Percentiles rank a stretch among this genome's conserved stretches.
phyloP scores from a whole-genome alignment of 345 rosid genomes.

The Brassica incana region DNA sequence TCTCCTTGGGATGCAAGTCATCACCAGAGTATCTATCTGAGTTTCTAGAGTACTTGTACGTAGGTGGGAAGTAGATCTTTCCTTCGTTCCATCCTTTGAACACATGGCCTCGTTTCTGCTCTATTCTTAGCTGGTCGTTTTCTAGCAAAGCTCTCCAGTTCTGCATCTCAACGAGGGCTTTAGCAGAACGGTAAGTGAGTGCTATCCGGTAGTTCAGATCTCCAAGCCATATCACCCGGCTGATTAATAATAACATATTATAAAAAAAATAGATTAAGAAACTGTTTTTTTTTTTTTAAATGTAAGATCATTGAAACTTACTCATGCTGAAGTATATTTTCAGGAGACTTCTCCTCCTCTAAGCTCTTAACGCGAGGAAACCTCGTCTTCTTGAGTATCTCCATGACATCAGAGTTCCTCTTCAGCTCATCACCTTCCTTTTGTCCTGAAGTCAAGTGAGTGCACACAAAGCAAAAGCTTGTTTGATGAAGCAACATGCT shows the following conservation, averaged over 20 bases:
- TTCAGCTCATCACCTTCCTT: slow-evolving; percentile 44
- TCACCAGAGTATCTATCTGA: slow-evolving; percentile 96
- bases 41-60: slow-evolving; percentile 94
- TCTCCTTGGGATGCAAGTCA: slow-evolving; percentile 89
- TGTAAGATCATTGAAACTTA: slow-evolving; percentile 44
- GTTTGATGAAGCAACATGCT: slow-evolving; percentile 85
- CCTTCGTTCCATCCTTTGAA: slow-evolving; percentile 94
- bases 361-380: slow-evolving; percentile 70
- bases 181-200: slow-evolving; percentile 92
- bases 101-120: slow-evolving; percentile 82
- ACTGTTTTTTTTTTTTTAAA: background rate
- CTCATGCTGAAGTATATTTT: slow-evolving; percentile 96
- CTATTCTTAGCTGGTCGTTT: slow-evolving; percentile 93
- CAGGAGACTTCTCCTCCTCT: slow-evolving; percentile 78
- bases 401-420: slow-evolving; percentile 46
- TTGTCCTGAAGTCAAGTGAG: slow-evolving; percentile 43
- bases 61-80: slow-evolving; percentile 94
- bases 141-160: slow-evolving; percentile 95
- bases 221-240: slow-evolving; percentile 98
- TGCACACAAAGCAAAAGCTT: slow-evolving; percentile 44
- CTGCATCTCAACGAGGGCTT: slow-evolving; percentile 99
- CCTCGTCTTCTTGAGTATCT: slow-evolving; percentile 41
- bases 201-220: slow-evolving; percentile 97
- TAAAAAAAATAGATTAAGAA: background rate
- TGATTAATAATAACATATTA: slow-evolving; percentile 31